Percentiles rank a stretch among this genome's conserved stretches.
phyloP scores from a whole-genome alignment of 345 rosid species.

The Ricinus communis region DNA sequence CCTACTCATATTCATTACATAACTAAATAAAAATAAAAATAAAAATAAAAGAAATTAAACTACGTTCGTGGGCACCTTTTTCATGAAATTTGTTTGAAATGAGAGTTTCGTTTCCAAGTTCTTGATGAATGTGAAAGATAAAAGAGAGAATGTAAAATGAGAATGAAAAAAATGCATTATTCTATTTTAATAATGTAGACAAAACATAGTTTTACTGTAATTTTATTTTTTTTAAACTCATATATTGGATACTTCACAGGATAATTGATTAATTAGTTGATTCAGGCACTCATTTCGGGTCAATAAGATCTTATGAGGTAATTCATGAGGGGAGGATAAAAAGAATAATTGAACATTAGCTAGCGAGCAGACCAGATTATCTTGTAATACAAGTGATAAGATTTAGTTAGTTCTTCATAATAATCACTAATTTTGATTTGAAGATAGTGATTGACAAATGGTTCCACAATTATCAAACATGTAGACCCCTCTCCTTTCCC shows the following conservation, averaged over 20 bases:
- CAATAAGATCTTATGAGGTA: no score
- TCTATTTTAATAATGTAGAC: no score
- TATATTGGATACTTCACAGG: background rate
- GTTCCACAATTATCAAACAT: slow-evolving; percentile 34
- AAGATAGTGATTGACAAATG: slow-evolving; percentile 34
- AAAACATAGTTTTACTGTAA: no score
- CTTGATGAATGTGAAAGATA: background rate
- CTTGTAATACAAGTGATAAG: slow-evolving; percentile 36
- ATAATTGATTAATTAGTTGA: background rate
- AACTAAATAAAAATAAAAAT: no score
- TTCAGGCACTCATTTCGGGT: background rate
- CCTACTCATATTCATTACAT: background rate
- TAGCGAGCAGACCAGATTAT: slow-evolving; percentile 1
- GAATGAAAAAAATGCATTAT: background rate
- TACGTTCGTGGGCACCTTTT: slow-evolving; percentile 10
- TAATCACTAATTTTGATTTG: slow-evolving; percentile 8
- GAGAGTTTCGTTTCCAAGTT: background rate
- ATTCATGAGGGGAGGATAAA: no score
- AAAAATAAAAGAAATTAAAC: background rate
- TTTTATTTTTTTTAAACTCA: no score
- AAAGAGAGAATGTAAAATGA: background rate
- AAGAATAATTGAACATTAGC: slow-evolving; percentile 6
- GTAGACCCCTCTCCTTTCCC: slow-evolving; percentile 32
- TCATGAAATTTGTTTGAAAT: slow-evolving; percentile 8
- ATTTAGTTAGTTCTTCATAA: slow-evolving; percentile 5